Percentiles rank a stretch among this genome's conserved stretches.
Conservation (phyloP, 177 flowering plant genomes). For the Vitis hybrid region DNA sequence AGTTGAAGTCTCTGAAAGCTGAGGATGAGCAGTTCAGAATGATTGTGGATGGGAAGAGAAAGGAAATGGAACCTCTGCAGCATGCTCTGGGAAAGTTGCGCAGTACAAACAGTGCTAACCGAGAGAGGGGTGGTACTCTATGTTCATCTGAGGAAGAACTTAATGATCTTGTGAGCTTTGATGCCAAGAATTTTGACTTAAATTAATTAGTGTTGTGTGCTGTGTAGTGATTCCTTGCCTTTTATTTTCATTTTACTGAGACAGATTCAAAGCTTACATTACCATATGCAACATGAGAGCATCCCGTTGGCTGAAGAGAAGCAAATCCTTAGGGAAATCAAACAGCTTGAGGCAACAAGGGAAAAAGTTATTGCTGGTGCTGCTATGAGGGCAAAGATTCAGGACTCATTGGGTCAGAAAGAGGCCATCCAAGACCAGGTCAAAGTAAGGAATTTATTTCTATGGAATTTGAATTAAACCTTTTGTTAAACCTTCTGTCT, state of each 20-base stretch:
- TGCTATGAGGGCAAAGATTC: conserved; percentile 72
- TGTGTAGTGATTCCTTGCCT: background rate
- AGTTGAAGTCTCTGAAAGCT: conserved; percentile 40
- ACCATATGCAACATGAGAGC: conserved; percentile 94
- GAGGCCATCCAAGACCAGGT: conserved; percentile 81
- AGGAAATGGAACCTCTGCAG: conserved; percentile 75
- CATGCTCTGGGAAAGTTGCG: conserved; percentile 84
- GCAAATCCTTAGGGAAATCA: conserved; percentile 78
- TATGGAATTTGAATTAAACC: background rate
- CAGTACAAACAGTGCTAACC: conserved; percentile 34
- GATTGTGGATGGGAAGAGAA: conserved; percentile 59
- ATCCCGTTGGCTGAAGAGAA: conserved; percentile 84
- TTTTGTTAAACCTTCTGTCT: background rate
- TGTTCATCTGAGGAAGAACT: conserved; percentile 94
- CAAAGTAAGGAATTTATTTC: conserved; percentile 50
- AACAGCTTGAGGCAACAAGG: conserved; percentile 84
- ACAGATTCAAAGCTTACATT: conserved; percentile 74
- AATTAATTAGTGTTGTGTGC: background rate
- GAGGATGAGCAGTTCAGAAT: conserved; percentile 51
- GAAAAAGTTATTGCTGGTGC: conserved; percentile 72
- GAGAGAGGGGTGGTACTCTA: conserved; percentile 53
- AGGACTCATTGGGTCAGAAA: conserved; percentile 69
- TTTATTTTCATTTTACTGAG: conserved; percentile 4
- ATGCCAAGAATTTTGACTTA: background rate
- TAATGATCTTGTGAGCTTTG: conserved; percentile 59